phyloP scores from a whole-genome alignment of 441 rosid species.

The Gossypium davidsonii region DNA sequence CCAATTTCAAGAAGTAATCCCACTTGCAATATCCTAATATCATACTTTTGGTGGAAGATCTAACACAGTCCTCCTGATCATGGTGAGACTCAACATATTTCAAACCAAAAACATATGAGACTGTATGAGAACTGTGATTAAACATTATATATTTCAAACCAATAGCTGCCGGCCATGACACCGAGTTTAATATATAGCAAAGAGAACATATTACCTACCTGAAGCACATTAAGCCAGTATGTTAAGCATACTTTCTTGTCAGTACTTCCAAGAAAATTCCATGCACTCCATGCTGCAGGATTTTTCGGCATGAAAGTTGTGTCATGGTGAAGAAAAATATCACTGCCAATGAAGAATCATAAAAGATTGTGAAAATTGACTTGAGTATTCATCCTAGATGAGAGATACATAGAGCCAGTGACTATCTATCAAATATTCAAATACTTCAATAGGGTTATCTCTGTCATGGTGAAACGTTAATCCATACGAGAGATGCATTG shows the following conservation, averaged over 20 bases:
- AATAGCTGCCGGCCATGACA: neutral
- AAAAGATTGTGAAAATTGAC: neutral
- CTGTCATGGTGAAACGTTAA: neutral
- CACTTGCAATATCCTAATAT: neutral
- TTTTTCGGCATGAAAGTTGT: constrained; percentile 66
- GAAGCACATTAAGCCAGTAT: constrained; percentile 88
- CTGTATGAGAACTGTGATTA: neutral
- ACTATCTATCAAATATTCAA: neutral
- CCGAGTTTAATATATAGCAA: neutral
- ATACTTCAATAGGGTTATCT: neutral
- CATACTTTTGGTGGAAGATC: too few species aligned
- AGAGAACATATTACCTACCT: constrained; percentile 41
- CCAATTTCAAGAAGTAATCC: neutral
- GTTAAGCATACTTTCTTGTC: constrained; percentile 64
- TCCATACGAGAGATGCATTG: neutral
- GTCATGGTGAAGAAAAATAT: constrained; percentile 72
- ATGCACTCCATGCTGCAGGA: constrained; percentile 83
- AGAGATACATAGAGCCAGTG: too few species aligned
- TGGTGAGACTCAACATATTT: neutral
- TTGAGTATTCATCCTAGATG: neutral
- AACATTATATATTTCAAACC: neutral
- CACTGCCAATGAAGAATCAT: constrained; percentile 37
- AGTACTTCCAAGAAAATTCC: constrained; percentile 76
- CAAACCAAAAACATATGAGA: too few species aligned
- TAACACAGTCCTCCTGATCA: too few species aligned